phyloP scores from a whole-genome alignment of 805 yeast genomes.

The Starmerella etchellsii region DNA sequence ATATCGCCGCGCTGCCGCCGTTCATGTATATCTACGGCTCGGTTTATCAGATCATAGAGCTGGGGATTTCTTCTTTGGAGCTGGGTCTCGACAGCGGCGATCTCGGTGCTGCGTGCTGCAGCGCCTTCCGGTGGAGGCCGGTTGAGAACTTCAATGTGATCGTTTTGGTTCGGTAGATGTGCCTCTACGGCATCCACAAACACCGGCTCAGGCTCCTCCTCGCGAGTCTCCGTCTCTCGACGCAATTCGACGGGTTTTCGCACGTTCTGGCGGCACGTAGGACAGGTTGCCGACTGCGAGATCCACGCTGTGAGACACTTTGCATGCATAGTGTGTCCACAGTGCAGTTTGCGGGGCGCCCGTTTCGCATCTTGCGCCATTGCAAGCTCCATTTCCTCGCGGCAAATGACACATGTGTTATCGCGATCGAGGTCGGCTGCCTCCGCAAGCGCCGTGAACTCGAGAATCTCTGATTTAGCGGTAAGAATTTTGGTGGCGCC shows the following conservation, averaged over 20 bases:
- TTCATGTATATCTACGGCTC: not conserved
- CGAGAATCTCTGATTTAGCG: conserved; percentile 48
- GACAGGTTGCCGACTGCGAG: conserved; percentile 84
- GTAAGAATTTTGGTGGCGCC: conserved; percentile 24
- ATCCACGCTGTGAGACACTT: conserved; percentile 90
- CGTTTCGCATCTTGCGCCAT: conserved; percentile 31
- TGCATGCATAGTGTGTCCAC: conserved; percentile 80
- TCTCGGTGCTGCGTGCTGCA: too few species aligned
- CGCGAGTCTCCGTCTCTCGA: too few species aligned
- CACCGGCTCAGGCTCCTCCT: not conserved
- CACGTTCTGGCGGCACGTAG: conserved; percentile 45
- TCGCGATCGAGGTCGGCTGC: conserved; percentile 47
- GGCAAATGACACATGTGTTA: conserved; percentile 69
- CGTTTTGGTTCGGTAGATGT: too few species aligned
- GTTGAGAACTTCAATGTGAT: too few species aligned
- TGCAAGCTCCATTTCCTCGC: conserved; percentile 66
- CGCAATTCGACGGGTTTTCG: not conserved
- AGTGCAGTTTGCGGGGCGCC: conserved; percentile 61
- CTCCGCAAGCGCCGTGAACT: conserved; percentile 50
- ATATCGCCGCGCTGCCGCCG: not conserved
- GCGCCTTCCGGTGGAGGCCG: too few species aligned
- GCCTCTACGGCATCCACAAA: not conserved
- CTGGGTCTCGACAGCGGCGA: not conserved
- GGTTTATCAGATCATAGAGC: not conserved
- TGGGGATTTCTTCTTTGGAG: not conserved